Evolutionary conservation across 2,329 filamentous ascomycete species (phyloP).

Genomic region (Aspergillus vadensis): DNA sequence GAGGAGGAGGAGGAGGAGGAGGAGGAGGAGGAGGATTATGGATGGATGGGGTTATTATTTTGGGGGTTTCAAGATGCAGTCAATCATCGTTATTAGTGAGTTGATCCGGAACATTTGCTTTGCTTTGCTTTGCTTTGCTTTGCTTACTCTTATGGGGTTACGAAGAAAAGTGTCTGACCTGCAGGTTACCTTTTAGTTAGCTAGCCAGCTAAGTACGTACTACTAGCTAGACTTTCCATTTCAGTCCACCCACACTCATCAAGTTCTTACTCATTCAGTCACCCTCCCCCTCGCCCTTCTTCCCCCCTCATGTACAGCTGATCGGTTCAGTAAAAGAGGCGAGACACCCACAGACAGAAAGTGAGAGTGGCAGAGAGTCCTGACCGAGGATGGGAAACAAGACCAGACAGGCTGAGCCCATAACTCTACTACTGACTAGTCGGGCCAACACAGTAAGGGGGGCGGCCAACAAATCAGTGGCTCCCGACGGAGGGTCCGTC

Average conservation of each 20-base stretch:
- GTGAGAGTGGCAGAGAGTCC: background rate
- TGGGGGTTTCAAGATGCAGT: too few relatives aligned
- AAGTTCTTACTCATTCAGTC: too few relatives aligned
- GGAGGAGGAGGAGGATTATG: too few relatives aligned
- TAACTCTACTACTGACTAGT: background rate
- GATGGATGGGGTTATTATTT: too few relatives aligned
- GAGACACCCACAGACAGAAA: background rate
- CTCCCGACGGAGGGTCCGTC: slow-evolving; percentile 18
- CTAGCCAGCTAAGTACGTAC: too few relatives aligned
- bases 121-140: background rate
- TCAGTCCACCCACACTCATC: too few relatives aligned
- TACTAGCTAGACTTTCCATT: too few relatives aligned
- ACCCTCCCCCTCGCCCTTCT: too few relatives aligned
- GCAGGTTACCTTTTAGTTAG: background rate
- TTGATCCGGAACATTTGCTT: background rate
- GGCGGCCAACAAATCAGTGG: slow-evolving; percentile 32
- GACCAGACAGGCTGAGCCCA: background rate
- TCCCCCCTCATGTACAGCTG: background rate
- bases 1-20: too few relatives aligned
- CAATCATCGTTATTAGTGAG: too few relatives aligned
- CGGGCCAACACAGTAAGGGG: slow-evolving; percentile 23
- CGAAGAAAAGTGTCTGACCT: background rate
- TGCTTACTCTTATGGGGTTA: background rate
- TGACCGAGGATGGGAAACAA: background rate
- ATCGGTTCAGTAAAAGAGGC: background rate